These are phyloP conservation scores for Lecanicillium sp. DNA, from an alignment of 2,329 filamentous ascomycete genomes.

Conservation along the genomic window DNA sequence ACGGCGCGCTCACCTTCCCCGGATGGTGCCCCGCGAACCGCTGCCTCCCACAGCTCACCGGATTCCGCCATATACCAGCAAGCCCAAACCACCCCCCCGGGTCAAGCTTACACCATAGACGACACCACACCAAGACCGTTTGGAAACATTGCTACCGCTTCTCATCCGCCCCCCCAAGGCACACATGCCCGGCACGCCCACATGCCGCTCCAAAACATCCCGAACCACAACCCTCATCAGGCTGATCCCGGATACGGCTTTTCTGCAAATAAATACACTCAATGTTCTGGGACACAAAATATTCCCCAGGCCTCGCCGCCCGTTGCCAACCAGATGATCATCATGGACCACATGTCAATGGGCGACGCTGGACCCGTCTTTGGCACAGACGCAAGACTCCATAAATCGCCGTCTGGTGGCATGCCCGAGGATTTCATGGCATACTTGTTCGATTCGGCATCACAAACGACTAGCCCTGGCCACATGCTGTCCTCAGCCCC, in stretches of 20 bases:
- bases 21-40: neutral
- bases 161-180: neutral
- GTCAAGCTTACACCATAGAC: neutral
- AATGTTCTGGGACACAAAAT: neutral
- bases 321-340: slow-evolving; percentile 47
- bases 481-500: slow-evolving; percentile 33
- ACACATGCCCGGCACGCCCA: neutral
- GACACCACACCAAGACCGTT: neutral
- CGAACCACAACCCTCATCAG: neutral
- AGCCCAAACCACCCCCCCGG: neutral
- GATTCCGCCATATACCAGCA: neutral
- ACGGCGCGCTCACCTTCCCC: slow-evolving; percentile 2
- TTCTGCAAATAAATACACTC: neutral
- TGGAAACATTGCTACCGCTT: neutral
- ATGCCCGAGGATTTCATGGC: slow-evolving; percentile 84
- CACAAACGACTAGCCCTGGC: slow-evolving; percentile 31
- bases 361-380: slow-evolving; percentile 78
- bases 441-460: slow-evolving; percentile 66
- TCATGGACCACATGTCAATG: slow-evolving; percentile 56
- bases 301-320: neutral
- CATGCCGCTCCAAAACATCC: neutral
- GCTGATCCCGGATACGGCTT: neutral
- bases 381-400: slow-evolving; percentile 69
- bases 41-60: neutral
- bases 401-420: slow-evolving; percentile 75